phyloP scores from a whole-genome alignment of 805 yeast species.

The Wickerhamiella domercqiae region DNA sequence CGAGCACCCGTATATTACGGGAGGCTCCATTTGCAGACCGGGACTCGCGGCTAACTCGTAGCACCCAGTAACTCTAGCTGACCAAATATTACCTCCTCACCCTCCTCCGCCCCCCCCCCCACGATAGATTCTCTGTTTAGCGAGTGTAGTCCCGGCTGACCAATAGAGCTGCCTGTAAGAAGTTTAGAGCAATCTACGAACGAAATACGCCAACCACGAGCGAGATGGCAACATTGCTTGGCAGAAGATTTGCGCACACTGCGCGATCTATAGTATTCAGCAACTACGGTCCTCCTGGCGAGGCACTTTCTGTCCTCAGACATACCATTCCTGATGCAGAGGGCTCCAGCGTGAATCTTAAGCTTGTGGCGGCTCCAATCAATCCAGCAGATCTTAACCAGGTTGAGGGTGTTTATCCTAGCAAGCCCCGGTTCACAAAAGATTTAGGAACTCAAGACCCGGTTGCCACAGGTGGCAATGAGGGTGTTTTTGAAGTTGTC shows the following conservation, averaged over 20 bases:
- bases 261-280: constrained; percentile 42
- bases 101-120: no score
- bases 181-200: no score
- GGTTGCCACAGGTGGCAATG: constrained; percentile 82
- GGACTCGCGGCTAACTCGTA: no score
- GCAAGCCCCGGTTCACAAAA: constrained; percentile 44
- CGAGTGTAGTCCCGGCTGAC: no score
- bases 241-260: constrained; percentile 17
- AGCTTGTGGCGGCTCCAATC: constrained; percentile 65
- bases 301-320: constrained; percentile 26
- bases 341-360: constrained; percentile 36
- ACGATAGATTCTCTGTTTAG: no score
- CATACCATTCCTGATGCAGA: constrained; percentile 21
- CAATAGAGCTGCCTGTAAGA: no score
- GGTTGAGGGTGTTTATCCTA: constrained; percentile 73
- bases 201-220: no score
- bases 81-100: no score
- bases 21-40: no score
- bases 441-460: constrained; percentile 41
- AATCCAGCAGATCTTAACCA: constrained; percentile 87
- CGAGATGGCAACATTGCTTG: no score
- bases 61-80: no score
- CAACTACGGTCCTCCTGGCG: constrained; percentile 41
- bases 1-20: constrained; percentile 23
- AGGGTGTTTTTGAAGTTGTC: constrained; percentile 79